Base-by-base conservation (phyloP, 495 filamentous ascomycete genomes). In the Amorphotheca resinae region DNA sequence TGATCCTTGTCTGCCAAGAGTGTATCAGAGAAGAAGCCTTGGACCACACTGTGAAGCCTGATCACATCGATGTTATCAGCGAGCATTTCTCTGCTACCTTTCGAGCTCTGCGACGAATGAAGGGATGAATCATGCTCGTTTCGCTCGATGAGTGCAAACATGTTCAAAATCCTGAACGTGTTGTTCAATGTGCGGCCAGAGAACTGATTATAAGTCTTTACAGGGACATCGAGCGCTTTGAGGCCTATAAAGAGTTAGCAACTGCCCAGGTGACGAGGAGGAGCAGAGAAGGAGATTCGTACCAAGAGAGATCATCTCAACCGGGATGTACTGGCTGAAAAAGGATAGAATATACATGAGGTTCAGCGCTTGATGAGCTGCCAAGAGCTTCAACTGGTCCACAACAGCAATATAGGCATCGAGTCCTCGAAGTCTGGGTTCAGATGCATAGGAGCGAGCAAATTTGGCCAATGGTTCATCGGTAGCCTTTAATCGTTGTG, bases 31-130 rank as follows among this genome's bases (percentile, higher is more conserved):
- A 83, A 85, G 41, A 87, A 87, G 0, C 74, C 79, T 53, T 89
- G 85, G 4, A 87, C 80, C 1, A 89, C 82, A 23, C 73, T 79
- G 55, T 87, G 83, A 32, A 89, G 68, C 23, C 80, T 76, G 23
- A 89, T 67, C 25, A 87, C 69, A 40, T 87, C 84, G 16, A 85
- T 70, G 28, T 69, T 66, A 17, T 72, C 72, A 1, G 64, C 64
- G 14, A 76, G 59, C 38, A 67, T 74, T 20, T 69, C 63, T 31
- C 62, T 61, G 49, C 69, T 80, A 31, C 58, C 56, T 35, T 65
- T 64, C 15, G 61, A 55, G 12, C 55, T 67, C 18, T 68, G 56
- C 11, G 65, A 64, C 22, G 66, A 67, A 43, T 56, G 59, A 4
- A 66, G 61, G 35, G 62, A 59, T 4, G 61, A 63, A n/a, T 67